phyloP scores from a whole-genome alignment of 441 rosid genomes.

The Erodium chrysanthum region DNA sequence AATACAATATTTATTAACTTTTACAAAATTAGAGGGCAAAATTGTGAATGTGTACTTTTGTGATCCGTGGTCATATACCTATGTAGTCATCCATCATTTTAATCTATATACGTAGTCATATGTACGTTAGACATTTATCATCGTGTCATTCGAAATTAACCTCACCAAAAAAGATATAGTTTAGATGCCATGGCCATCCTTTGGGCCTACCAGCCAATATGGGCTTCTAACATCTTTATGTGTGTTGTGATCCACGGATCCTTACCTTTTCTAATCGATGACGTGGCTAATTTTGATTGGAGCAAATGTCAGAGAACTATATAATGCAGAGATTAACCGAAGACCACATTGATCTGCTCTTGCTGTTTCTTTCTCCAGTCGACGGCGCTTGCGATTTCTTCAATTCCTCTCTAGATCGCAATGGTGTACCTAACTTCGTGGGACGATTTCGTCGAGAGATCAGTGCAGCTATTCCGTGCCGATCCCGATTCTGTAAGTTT shows the following conservation, averaged over 20 bases:
- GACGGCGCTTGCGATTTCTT: background rate
- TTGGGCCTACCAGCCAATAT: too few species aligned
- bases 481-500: conserved; percentile 76
- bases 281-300: background rate
- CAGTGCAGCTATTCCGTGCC: conserved; percentile 68
- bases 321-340: background rate
- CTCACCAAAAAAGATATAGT: too few species aligned
- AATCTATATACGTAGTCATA: too few species aligned
- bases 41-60: too few species aligned
- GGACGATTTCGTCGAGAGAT: conserved; percentile 88
- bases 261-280: background rate
- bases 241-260: background rate
- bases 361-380: background rate
- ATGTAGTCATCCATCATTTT: too few species aligned
- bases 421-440: conserved; percentile 75
- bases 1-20: too few species aligned
- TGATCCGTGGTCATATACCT: too few species aligned
- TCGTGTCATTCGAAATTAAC: too few species aligned
- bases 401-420: background rate
- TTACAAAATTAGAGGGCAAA: too few species aligned
- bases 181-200: too few species aligned
- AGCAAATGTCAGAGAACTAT: background rate
- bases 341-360: background rate
- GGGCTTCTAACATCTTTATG: too few species aligned
- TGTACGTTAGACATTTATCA: too few species aligned